Percentiles rank a stretch among this genome's conserved stretches.
These are phyloP conservation scores for Trypanosoma melophagium DNA, from an alignment of 208 protist species.

Conservation along the genomic window DNA sequence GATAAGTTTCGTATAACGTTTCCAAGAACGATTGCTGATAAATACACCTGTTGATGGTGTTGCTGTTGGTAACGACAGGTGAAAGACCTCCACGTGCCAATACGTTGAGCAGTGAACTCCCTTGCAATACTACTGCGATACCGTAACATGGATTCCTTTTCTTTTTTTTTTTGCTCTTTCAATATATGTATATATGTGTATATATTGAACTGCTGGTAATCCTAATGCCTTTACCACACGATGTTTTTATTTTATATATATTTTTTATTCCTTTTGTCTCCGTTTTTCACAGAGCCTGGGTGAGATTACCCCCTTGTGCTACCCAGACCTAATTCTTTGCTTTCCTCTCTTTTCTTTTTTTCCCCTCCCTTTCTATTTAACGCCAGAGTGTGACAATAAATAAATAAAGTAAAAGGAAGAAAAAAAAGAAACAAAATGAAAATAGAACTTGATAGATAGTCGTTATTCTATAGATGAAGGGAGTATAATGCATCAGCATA, in stretches of 20 bases:
- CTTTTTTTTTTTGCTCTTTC: constrained; percentile 26
- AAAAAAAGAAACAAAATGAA: constrained; percentile 2
- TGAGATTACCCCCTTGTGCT: too few relatives aligned
- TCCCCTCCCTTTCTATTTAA: neutral
- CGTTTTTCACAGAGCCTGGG: too few relatives aligned
- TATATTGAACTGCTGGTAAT: too few relatives aligned
- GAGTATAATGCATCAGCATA: neutral
- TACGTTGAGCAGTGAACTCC: neutral
- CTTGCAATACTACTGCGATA: neutral
- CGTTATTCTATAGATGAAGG: neutral
- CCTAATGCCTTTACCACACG: too few relatives aligned
- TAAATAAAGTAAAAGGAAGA: neutral
- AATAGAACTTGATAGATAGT: neutral
- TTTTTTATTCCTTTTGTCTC: too few relatives aligned
- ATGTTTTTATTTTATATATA: too few relatives aligned
- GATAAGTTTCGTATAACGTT: neutral
- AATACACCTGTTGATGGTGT: neutral
- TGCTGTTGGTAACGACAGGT: neutral
- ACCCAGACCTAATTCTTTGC: too few relatives aligned
- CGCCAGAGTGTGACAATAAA: neutral
- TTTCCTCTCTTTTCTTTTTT: neutral
- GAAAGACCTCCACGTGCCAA: neutral
- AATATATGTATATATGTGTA: constrained; percentile 13
- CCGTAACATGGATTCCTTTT: constrained; percentile 30
- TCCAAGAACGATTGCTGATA: constrained; percentile 1